Conservation (phyloP, 805 yeast genomes). For the Suhomyces prunicola region DNA sequence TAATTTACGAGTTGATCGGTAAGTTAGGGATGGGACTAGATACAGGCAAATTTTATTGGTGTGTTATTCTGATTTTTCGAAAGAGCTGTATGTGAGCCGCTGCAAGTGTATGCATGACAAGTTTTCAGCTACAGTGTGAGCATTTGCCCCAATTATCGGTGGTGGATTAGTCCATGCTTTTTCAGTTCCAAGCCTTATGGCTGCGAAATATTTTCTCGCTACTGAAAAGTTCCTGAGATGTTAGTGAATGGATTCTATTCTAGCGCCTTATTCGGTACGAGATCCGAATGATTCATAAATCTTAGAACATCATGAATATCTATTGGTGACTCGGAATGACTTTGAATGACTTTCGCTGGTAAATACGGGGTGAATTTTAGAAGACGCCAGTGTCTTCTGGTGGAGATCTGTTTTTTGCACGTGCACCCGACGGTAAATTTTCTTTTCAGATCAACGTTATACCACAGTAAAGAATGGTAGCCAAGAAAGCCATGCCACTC, state of each 20-base stretch:
- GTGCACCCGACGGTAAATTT: neutral
- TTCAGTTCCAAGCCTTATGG: neutral
- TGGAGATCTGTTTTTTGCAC: neutral
- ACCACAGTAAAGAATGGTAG: conserved; percentile 10
- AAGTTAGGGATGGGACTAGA: neutral
- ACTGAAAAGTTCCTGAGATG: neutral
- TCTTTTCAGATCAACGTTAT: neutral
- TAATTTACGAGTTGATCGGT: neutral
- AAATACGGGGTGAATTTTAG: neutral
- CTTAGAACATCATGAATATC: too few species aligned
- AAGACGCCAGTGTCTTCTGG: neutral
- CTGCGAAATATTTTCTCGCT: neutral
- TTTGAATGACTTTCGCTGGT: too few species aligned
- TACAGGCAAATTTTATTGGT: too few species aligned
- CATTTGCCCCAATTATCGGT: neutral
- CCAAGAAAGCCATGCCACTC: conserved; percentile 27
- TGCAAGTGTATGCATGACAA: neutral
- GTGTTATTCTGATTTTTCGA: neutral
- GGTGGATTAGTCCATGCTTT: neutral
- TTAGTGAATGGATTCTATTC: too few species aligned
- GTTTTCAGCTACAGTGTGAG: too few species aligned
- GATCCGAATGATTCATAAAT: too few species aligned
- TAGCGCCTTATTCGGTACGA: too few species aligned
- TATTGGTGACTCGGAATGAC: too few species aligned
- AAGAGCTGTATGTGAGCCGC: neutral